These are phyloP conservation scores for Volvox africanus DNA, from an alignment of 139 green algal genomes.

Conservation along the genomic window DNA sequence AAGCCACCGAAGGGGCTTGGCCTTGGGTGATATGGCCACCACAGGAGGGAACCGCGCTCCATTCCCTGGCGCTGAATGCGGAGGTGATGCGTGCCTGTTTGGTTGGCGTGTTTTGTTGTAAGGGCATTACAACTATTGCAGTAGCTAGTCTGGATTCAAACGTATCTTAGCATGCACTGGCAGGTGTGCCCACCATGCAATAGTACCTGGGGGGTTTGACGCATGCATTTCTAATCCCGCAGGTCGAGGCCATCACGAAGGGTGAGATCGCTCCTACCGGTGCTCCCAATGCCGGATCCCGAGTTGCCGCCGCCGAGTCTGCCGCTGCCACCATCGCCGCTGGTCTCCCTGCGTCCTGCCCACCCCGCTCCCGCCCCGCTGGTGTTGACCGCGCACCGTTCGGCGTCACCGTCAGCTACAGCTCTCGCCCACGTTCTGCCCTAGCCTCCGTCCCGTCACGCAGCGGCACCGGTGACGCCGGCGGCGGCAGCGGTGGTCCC, in stretches of 20 bases:
- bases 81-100: no score
- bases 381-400: neutral
- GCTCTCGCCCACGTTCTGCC: neutral
- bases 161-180: no score
- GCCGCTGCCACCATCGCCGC: neutral
- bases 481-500: neutral
- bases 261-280: neutral
- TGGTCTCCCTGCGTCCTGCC: neutral
- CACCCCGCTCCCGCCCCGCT: neutral
- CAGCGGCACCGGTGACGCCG: neutral
- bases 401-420: neutral
- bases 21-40: no score
- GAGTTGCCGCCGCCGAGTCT: neutral
- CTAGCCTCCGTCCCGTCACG: neutral
- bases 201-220: no score
- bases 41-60: no score
- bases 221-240: neutral
- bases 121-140: no score
- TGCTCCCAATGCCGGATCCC: neutral
- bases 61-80: no score
- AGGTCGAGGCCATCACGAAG: slow-evolving; percentile 12
- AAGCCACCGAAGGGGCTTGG: no score
- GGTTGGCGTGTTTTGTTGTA: no score
- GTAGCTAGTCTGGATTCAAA: no score
- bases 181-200: no score